Base-by-base conservation (phyloP, 805 yeast genomes). In the Myxozyma vanderwaltii region DNA sequence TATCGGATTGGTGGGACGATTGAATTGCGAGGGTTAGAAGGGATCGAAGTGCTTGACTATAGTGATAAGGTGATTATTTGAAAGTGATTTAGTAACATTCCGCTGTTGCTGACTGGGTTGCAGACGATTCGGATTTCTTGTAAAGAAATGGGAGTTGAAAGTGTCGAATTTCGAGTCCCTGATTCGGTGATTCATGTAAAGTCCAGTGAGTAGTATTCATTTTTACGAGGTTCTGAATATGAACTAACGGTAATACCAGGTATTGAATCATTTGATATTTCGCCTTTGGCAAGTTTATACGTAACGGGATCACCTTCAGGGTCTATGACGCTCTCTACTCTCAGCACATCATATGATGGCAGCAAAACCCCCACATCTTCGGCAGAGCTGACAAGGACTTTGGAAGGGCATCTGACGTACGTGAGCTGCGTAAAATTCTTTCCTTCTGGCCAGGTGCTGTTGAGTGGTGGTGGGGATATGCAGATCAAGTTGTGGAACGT, bases 361-460 rank as follows among this genome's bases (percentile, higher is more conserved):
- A 47, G 26, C 26, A 36, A 33, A n/a, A n/a, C n/a, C 8, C 43
- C n/a, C 17, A 19, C 2, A 44, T 13, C 55, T 12, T 3, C 57
- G 19, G 58, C 47, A 1, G 48, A 51, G 12, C 31, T 60, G 4
- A 58, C 43, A 64, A 54, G 67, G 45, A 53, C 48, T 1, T 59
- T 77, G 3, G 71, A 68, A 1, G 88, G 87, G 1, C 94, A 88
- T 72, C 71, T 69, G 27, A 66, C 68, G 12, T 80, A 82, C 48
- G 74, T 87, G 1, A 68, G 76, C 0, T 72, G 75, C 2, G 66
- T 81, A 1, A 45, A 60, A 54, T 78, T 84, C 54, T 86, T 88
- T 69, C 89, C 94, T 0, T 83, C 89, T 15, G 82, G 83, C 2
- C 73, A 80, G 66, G 94, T 86, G 13, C 67, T 83, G 1, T 67